Evolutionary conservation across 306 rosid genomes (phyloP).

Genomic region (Gastrolobium villosum): DNA sequence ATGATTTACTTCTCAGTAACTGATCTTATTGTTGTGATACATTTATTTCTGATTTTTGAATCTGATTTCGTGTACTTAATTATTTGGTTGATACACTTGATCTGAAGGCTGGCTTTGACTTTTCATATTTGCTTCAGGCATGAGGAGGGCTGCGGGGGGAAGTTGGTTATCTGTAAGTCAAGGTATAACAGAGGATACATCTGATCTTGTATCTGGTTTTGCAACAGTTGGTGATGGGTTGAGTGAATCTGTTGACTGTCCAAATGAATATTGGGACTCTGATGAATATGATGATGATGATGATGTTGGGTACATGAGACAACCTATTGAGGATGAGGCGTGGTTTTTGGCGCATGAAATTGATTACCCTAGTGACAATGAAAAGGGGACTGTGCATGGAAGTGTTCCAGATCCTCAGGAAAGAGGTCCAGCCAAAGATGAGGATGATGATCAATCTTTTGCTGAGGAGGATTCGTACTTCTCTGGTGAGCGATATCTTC

Average conservation of each 20-base stretch:
- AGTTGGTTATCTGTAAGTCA: conserved; percentile 94
- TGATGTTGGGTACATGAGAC: conserved; percentile 92
- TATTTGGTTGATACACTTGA: conserved; percentile 17
- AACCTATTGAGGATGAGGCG: conserved; percentile 91
- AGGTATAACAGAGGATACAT: conserved; percentile 89
- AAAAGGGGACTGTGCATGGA: conserved; percentile 81
- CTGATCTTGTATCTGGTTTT: conserved; percentile 93
- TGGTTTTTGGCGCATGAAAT: conserved; percentile 95
- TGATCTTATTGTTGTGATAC: conserved; percentile 23
- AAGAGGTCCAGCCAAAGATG: conserved; percentile 77
- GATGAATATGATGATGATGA: conserved; percentile 93
- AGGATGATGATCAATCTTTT: conserved; percentile 91
- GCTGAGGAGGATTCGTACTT: conserved; percentile 92
- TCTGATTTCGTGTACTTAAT: conserved; percentile 11
- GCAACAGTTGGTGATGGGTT: conserved; percentile 80
- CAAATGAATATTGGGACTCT: conserved; percentile 90
- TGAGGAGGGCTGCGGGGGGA: conserved; percentile 72
- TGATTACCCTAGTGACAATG: conserved; percentile 93
- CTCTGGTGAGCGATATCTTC: conserved; percentile 85
- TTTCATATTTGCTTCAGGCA: conserved; percentile 61
- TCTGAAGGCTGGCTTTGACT: conserved; percentile 34
- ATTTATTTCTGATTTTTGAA: conserved; percentile 27
- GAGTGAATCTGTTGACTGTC: conserved; percentile 84
- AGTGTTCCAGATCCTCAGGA: conserved; percentile 83
- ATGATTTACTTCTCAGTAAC: conserved; percentile 31